Conservation (phyloP, 805 yeast species). For the Schizosaccharomyces japonicus region DNA sequence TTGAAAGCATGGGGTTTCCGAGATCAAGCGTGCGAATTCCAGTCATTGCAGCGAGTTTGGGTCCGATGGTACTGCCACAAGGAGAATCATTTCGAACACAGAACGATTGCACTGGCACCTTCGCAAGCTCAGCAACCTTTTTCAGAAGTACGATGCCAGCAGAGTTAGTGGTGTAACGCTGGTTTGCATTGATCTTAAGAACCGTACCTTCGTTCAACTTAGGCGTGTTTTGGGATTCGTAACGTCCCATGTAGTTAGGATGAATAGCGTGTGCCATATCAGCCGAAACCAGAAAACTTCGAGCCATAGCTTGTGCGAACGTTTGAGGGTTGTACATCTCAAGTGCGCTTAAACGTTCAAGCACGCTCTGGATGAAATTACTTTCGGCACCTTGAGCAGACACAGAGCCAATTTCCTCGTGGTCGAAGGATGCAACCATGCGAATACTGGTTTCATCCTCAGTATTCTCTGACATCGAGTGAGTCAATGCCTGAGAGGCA, state of each 20-base stretch:
- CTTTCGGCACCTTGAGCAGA: constrained; percentile 96
- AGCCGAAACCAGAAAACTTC: constrained; percentile 70
- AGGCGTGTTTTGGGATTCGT: constrained; percentile 64
- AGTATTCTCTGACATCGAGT: constrained; percentile 19
- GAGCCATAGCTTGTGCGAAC: constrained; percentile 16
- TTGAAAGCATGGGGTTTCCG: constrained; percentile 62
- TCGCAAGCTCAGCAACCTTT: constrained; percentile 37
- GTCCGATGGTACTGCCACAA: constrained; percentile 93
- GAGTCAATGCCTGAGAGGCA: constrained; percentile 46
- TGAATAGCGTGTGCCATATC: constrained; percentile 96
- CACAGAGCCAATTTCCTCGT: constrained; percentile 83
- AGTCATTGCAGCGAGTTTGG: constrained; percentile 4
- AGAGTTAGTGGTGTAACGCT: constrained; percentile 81
- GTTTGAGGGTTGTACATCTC: constrained; percentile 16
- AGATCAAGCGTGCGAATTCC: constrained; percentile 26
- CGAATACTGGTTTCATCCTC: constrained; percentile 34
- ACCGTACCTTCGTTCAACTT: constrained; percentile 74
- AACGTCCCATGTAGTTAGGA: constrained; percentile 60
- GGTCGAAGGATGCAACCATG: constrained; percentile 69
- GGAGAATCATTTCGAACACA: constrained; percentile 86
- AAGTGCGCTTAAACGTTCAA: constrained; percentile 38
- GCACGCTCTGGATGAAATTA: constrained; percentile 57
- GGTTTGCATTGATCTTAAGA: constrained; percentile 80
- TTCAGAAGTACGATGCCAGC: constrained; percentile 65
- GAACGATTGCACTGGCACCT: constrained; percentile 71